phyloP scores from a whole-genome alignment of 805 yeast genomes.

The Saturnispora saitoi region DNA sequence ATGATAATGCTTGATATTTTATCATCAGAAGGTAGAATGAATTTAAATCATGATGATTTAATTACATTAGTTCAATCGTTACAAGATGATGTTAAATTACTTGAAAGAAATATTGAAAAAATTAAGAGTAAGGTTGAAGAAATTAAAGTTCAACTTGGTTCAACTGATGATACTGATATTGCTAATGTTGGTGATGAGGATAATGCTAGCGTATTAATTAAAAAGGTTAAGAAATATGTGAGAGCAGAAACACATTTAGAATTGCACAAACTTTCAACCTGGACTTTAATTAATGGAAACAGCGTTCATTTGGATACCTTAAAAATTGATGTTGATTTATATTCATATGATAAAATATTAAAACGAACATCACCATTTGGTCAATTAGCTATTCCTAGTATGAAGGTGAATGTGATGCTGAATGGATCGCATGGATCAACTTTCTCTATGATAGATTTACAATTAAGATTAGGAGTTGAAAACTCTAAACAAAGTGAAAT shows the following conservation, averaged over 20 bases:
- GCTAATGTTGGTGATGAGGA: neutral
- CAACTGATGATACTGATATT: neutral
- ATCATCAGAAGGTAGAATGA: constrained; percentile 3
- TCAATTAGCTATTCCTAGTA: constrained; percentile 33
- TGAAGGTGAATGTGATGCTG: constrained; percentile 28
- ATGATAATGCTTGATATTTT: neutral
- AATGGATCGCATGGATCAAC: constrained; percentile 32
- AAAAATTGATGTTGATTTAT: constrained; percentile 7
- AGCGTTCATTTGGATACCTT: constrained; percentile 15
- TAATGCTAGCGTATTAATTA: constrained; percentile 3
- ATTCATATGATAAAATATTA: constrained; percentile 14
- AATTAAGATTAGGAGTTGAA: constrained; percentile 35
- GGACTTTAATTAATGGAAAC: constrained; percentile 11
- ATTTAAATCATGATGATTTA: constrained; percentile 2
- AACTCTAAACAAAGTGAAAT: constrained; percentile 28
- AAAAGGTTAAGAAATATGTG: neutral
- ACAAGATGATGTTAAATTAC: neutral
- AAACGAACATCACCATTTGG: constrained; percentile 28
- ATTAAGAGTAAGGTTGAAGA: neutral
- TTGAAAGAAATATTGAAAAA: constrained; percentile 3
- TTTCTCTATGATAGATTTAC: constrained; percentile 38
- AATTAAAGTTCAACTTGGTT: neutral
- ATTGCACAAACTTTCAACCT: neutral
- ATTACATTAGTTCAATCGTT: neutral
- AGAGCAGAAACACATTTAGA: neutral